A percentile compares a stretch with the other conserved stretches of the same genome.
These are phyloP conservation scores for Scleromitrula shiraiana DNA, from an alignment of 2,329 filamentous ascomycete species.

Conservation along the genomic window DNA sequence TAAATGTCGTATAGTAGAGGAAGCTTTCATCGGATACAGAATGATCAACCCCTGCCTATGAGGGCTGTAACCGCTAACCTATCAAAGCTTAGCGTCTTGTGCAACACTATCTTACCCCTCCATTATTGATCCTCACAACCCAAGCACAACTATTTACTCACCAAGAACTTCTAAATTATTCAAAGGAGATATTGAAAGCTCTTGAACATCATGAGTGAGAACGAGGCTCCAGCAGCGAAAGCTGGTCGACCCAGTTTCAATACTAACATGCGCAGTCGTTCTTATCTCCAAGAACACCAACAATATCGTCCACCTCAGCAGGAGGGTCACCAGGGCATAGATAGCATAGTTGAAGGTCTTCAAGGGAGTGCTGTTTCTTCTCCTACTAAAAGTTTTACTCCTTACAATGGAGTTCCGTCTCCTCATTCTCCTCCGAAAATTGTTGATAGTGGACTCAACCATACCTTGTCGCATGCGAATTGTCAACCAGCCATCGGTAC, in stretches of 20 bases:
- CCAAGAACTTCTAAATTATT: too few relatives aligned
- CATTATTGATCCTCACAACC: too few relatives aligned
- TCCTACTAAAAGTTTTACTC: conserved; percentile 36
- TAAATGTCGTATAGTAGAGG: too few relatives aligned
- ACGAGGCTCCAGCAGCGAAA: conserved; percentile 11
- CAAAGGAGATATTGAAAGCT: too few relatives aligned
- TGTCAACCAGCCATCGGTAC: conserved; percentile 47
- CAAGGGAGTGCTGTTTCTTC: conserved; percentile 32
- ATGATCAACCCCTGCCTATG: too few relatives aligned
- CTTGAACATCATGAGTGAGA: conserved; percentile 6
- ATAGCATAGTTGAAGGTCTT: conserved; percentile 54
- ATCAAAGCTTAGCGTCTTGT: too few relatives aligned
- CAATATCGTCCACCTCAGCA: conserved; percentile 49
- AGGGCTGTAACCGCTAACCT: too few relatives aligned
- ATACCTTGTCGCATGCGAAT: conserved; percentile 55
- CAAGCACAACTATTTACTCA: too few relatives aligned
- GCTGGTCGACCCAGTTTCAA: conserved; percentile 24
- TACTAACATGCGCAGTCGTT: conserved; percentile 48
- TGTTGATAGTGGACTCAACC: conserved; percentile 53
- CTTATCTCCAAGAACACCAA: conserved; percentile 55
- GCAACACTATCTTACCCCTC: background rate
- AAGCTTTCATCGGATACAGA: too few relatives aligned
- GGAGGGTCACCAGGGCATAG: conserved; percentile 52
- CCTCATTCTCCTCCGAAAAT: conserved; percentile 51
- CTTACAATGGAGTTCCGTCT: conserved; percentile 54